Base-by-base conservation (phyloP, 371 early-diverging fungal species). In the Entomophthora muscae region DNA sequence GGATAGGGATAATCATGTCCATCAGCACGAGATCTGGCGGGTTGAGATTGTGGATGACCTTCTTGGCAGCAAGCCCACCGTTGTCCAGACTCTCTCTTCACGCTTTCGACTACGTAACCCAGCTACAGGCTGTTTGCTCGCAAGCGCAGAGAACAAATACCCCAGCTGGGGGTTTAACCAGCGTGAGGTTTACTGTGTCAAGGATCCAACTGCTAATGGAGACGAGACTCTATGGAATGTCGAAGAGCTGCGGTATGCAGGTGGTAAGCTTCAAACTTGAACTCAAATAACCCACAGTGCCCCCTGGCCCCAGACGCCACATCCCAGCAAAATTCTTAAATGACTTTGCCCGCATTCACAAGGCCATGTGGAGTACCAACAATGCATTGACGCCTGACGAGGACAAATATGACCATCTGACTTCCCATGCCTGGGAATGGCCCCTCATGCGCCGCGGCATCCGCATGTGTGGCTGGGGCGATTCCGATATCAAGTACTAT, bases 391-490 rank as follows among this genome's bases (percentile, higher is more conserved):
- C 87, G 5, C 96, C 98, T 10, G 98, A 99, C 72, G 89, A 89
- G 1, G 95, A 96, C 70, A 92, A 95, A 74, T 90, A 93, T 67
- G 94, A 94, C 66, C 73, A 79, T 56, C 78, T 98, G 27, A 83
- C 90, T 1, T 95, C 95, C n/a, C 67, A 73, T 55, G 98, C 99
- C 0, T 75, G 75, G 53, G 88, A 99, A 65, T 99, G 99, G 99
- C 95, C 97, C 30, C 73, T 98, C 55, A 69, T 92, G 61, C 74
- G 78, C 30, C 82, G 90, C n/a, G 99, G 99, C 21, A 75, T 99
- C 52, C 86, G 98, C 56, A 97, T 99, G 95, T 91, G 91, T 71
- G 83, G 89, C 23, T 99, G 99, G 99, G 90, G 83, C 30, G 95
- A 95, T 71, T 68, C 78, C 28, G 76, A 79, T n/a, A 71, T 88